These are phyloP conservation scores for Blastosporella zonata DNA, from an alignment of 1,284 basidiomycete genomes.

Conservation along the genomic window DNA sequence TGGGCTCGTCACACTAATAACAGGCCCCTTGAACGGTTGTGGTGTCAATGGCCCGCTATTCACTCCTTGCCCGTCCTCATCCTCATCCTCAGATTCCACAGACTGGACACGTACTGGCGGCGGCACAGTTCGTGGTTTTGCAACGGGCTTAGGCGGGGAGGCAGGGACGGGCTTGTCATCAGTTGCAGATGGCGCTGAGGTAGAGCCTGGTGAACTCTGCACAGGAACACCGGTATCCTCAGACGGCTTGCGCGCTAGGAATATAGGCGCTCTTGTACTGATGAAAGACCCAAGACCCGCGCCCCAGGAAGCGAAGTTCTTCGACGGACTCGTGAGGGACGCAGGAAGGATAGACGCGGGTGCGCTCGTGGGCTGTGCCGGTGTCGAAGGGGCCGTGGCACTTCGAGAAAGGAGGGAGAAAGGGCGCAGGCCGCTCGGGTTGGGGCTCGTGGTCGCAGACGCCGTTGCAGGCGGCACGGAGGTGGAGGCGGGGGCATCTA, in stretches of 20 bases:
- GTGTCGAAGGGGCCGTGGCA: slow-evolving; percentile 1
- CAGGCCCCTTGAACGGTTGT: slow-evolving; percentile 11
- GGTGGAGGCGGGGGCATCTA: slow-evolving; percentile 11
- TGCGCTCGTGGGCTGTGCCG: slow-evolving; percentile 22
- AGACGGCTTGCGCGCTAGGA: slow-evolving; percentile 20
- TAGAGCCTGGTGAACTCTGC: not conserved
- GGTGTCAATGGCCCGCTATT: slow-evolving; percentile 12
- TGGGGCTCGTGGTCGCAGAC: slow-evolving; percentile 17
- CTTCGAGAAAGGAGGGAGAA: slow-evolving; percentile 16
- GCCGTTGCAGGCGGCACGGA: slow-evolving; percentile 24
- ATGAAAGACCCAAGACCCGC: slow-evolving; percentile 62
- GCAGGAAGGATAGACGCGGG: slow-evolving; percentile 23
- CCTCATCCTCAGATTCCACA: not conserved
- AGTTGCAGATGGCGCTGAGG: not conserved
- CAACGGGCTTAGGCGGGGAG: slow-evolving; percentile 4
- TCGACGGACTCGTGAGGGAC: slow-evolving; percentile 27
- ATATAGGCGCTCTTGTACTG: slow-evolving; percentile 32
- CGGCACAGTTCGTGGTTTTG: slow-evolving; percentile 9
- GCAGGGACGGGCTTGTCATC: slow-evolving; percentile 7
- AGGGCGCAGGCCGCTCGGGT: slow-evolving; percentile 11
- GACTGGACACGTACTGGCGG: slow-evolving; percentile 1
- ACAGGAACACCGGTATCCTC: slow-evolving; percentile 7
- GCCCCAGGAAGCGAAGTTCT: slow-evolving; percentile 47
- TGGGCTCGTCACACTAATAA: slow-evolving; percentile 13
- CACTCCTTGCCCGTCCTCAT: not conserved